Percentiles rank a stretch among this genome's conserved stretches.
Evolutionary conservation across 2,329 filamentous ascomycete species (phyloP).

Genomic region (Ophiosphaerella narmari): DNA sequence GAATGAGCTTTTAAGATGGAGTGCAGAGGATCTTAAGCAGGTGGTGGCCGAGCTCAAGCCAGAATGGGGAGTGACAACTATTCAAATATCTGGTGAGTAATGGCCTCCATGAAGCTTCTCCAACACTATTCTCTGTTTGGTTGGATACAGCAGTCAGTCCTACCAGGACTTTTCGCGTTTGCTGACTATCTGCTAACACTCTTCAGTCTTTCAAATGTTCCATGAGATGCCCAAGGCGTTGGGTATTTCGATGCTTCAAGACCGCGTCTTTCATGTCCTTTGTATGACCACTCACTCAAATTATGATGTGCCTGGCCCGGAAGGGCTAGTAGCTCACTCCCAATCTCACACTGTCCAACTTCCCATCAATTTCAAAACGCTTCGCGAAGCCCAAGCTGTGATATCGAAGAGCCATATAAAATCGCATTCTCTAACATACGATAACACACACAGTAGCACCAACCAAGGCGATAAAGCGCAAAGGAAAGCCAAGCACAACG

Average conservation of each 20-base stretch:
- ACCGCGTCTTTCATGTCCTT: slow-evolving; percentile 69
- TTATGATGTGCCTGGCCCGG: not conserved
- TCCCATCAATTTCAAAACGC: slow-evolving; percentile 59
- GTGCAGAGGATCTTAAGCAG: slow-evolving; percentile 33
- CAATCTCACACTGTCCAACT: slow-evolving; percentile 51
- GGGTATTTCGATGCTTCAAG: slow-evolving; percentile 57
- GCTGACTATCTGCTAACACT: slow-evolving; percentile 7
- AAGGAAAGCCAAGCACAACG: slow-evolving; percentile 40
- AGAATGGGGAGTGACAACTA: slow-evolving; percentile 27
- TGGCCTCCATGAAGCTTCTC: not conserved
- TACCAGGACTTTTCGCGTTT: too few relatives aligned
- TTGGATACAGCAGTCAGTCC: too few relatives aligned
- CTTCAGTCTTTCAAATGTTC: slow-evolving; percentile 64
- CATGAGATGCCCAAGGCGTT: slow-evolving; percentile 58
- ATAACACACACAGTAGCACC: not conserved
- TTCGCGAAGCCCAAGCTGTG: slow-evolving; percentile 22
- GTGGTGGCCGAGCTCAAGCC: slow-evolving; percentile 25
- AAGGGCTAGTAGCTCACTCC: slow-evolving; percentile 43
- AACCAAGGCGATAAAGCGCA: slow-evolving; percentile 9
- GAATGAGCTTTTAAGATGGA: slow-evolving; percentile 52
- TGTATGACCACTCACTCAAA: slow-evolving; percentile 57
- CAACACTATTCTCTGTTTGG: not conserved
- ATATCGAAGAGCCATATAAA: slow-evolving; percentile 19
- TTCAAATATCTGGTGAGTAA: slow-evolving; percentile 46
- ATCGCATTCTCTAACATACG: not conserved